phyloP scores from a whole-genome alignment of 1,284 basidiomycete genomes.

The Microstroma glucosiphilum region DNA sequence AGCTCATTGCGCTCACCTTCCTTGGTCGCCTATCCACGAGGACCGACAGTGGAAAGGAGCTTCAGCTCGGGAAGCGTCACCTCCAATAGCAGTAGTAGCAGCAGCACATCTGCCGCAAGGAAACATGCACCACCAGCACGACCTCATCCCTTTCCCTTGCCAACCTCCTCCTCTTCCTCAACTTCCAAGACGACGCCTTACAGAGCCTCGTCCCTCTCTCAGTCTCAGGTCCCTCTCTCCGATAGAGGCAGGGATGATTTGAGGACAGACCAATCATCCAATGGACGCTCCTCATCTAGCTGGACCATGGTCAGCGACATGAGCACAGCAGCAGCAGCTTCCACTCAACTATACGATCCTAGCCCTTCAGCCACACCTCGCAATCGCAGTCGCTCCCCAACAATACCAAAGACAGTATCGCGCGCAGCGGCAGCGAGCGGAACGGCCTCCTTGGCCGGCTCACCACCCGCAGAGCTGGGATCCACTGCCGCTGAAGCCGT shows the following conservation, averaged over 20 bases:
- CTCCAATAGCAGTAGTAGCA: too few relatives aligned
- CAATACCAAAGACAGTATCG: background rate
- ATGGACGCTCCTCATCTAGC: background rate
- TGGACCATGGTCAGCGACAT: conserved; percentile 7
- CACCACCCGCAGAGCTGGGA: conserved; percentile 6
- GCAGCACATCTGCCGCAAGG: background rate
- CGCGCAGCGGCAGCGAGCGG: conserved; percentile 3
- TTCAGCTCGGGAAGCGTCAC: too few relatives aligned
- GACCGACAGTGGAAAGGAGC: too few relatives aligned
- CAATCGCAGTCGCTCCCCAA: background rate
- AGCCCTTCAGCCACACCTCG: too few relatives aligned
- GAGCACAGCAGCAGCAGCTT: too few relatives aligned
- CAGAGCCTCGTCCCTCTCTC: too few relatives aligned
- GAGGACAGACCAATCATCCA: background rate
- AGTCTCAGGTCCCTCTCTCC: too few relatives aligned
- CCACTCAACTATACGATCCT: too few relatives aligned
- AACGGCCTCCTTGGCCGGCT: conserved; percentile 3
- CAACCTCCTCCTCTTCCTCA: background rate
- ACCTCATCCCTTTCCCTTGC: conserved; percentile 11
- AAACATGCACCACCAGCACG: conserved; percentile 17
- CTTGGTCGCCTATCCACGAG: too few relatives aligned
- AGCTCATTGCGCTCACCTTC: too few relatives aligned
- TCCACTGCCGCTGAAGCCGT: conserved; percentile 7
- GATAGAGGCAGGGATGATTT: background rate
- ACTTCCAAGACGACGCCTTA: too few relatives aligned